Percentiles rank a stretch among this genome's conserved stretches.
Conservation (phyloP, 345 rosid genomes). For the Laguncularia racemosa region DNA sequence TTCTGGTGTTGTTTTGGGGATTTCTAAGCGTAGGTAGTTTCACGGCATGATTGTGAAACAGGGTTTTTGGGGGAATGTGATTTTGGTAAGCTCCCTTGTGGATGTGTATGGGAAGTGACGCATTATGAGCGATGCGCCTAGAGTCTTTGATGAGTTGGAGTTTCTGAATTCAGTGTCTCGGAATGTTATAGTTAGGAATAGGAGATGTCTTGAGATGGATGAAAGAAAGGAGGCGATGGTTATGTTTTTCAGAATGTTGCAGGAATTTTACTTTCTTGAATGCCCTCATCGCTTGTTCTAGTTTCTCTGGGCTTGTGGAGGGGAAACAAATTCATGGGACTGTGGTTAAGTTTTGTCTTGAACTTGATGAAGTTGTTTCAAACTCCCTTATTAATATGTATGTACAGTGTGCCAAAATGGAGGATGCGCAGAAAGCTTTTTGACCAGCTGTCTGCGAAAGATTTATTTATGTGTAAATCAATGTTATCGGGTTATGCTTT, state of each 20-base stretch:
- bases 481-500: conserved; percentile 61
- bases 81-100: conserved; percentile 69
- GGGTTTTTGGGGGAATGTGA: conserved; percentile 50
- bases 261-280: conserved; percentile 55
- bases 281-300: conserved; percentile 67
- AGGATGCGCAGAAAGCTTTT: conserved; percentile 54
- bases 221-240: conserved; percentile 41
- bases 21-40: conserved; percentile 40
- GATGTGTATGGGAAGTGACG: conserved; percentile 74
- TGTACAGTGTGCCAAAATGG: conserved; percentile 49
- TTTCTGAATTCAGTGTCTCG: conserved; percentile 65
- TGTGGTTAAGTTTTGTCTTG: conserved; percentile 33
- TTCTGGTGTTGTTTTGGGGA: conserved; percentile 35
- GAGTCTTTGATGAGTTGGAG: conserved; percentile 62
- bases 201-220: conserved; percentile 67
- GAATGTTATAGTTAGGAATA: conserved; percentile 87
- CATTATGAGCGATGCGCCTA: conserved; percentile 56
- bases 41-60: conserved; percentile 53
- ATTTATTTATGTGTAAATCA: conserved; percentile 64
- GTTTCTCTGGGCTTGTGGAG: conserved; percentile 31
- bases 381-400: conserved; percentile 66
- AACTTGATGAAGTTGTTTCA: conserved; percentile 45
- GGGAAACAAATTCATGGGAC: conserved; percentile 73
- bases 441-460: conserved; percentile 42
- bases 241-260: conserved; percentile 56